These are phyloP conservation scores for Cucurbita maxima DNA, from an alignment of 306 rosid genomes.

Conservation along the genomic window DNA sequence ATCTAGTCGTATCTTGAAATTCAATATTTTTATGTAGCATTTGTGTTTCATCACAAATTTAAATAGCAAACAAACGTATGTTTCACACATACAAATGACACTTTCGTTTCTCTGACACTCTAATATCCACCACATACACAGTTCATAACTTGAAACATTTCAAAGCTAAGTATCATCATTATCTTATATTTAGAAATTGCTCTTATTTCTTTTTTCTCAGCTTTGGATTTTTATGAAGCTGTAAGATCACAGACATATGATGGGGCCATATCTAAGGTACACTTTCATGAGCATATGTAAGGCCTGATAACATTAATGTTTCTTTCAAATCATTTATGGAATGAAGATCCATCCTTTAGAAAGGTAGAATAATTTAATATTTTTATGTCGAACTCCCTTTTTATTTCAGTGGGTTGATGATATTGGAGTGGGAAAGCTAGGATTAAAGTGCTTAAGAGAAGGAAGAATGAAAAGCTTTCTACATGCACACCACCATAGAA, in stretches of 20 bases:
- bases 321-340: background rate
- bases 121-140: background rate
- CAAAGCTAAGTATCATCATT: background rate
- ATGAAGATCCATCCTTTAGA: background rate
- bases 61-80: background rate
- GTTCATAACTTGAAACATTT: background rate
- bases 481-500: conserved; percentile 81
- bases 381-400: conserved; percentile 7
- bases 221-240: conserved; percentile 97
- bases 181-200: background rate
- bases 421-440: conserved; percentile 64
- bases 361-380: background rate
- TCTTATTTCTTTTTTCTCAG: conserved; percentile 29
- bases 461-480: conserved; percentile 54
- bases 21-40: background rate
- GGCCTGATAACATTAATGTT: background rate
- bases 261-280: conserved; percentile 67
- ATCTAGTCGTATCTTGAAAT: background rate
- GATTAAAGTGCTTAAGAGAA: conserved; percentile 47
- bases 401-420: conserved; percentile 69
- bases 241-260: conserved; percentile 84
- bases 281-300: conserved; percentile 4
- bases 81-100: background rate
- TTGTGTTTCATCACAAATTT: background rate
- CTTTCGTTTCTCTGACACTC: background rate